Evolutionary conservation across 2,329 filamentous ascomycete species (phyloP).

Genomic region (Lachnum nothofagi): DNA sequence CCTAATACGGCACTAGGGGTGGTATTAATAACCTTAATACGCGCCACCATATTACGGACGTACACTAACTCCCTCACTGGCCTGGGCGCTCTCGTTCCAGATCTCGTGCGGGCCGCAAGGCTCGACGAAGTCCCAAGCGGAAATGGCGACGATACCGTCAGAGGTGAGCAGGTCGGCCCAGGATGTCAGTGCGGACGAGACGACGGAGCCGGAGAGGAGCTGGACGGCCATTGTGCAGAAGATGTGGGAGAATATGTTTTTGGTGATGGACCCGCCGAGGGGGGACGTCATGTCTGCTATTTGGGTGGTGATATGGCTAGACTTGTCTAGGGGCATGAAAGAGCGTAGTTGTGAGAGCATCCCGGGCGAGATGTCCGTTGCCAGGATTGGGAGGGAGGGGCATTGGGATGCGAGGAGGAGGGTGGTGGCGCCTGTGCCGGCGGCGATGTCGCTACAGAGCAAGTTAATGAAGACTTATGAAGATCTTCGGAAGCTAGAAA

Average conservation of each 20-base stretch:
- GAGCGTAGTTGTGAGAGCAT: conserved; percentile 2
- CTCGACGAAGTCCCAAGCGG: conserved; percentile 6
- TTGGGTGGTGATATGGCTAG: conserved; percentile 3
- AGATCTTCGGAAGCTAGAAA: no score
- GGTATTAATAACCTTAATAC: no score
- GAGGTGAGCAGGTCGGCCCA: conserved; percentile 3
- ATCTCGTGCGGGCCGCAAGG: conserved; percentile 5
- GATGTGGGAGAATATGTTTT: conserved; percentile 5
- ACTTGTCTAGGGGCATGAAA: not conserved
- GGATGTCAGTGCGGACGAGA: not conserved
- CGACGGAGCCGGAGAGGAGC: conserved; percentile 1
- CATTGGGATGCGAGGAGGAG: not conserved
- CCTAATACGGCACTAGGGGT: no score
- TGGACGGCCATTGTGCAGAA: conserved; percentile 12
- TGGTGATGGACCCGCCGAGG: not conserved
- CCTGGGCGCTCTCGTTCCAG: not conserved
- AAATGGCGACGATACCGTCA: conserved; percentile 3
- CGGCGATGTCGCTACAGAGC: no score
- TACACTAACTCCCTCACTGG: no score
- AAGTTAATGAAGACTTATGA: no score
- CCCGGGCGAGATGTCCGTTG: conserved; percentile 7
- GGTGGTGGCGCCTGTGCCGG: conserved; percentile 4
- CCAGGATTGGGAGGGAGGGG: conserved; percentile 3
- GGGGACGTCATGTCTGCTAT: conserved; percentile 7
- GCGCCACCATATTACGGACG: no score